Conservation (phyloP, 768 basidiomycete genomes). For the Mycena capillaripes region DNA sequence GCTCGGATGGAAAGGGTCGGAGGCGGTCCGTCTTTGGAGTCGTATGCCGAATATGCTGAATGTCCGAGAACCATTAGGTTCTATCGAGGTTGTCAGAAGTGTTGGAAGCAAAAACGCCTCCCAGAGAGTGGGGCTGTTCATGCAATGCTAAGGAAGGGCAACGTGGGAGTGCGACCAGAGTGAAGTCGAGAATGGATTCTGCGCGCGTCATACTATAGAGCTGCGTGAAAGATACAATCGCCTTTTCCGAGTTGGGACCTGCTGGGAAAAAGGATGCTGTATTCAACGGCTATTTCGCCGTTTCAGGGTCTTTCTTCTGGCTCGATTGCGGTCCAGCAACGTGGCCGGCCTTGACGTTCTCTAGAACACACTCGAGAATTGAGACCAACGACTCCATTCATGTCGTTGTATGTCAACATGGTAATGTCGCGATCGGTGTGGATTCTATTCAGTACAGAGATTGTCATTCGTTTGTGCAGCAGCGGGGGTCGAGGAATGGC, state of each 20-base stretch:
- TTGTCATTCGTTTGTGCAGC: background rate
- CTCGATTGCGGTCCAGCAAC: background rate
- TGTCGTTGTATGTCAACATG: background rate
- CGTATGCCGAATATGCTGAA: background rate
- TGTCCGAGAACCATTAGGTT: background rate
- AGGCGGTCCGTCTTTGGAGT: background rate
- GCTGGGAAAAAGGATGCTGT: constrained; percentile 16
- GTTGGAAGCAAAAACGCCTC: background rate
- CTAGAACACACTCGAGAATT: background rate
- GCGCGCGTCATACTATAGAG: constrained; percentile 1
- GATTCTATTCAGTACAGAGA: background rate
- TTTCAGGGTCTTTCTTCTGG: background rate
- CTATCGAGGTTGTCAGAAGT: background rate
- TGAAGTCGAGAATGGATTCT: constrained; percentile 11
- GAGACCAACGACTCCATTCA: background rate
- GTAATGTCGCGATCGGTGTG: background rate
- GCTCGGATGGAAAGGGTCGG: background rate
- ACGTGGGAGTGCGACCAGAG: background rate
- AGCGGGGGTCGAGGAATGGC: background rate
- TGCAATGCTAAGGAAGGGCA: constrained; percentile 7
- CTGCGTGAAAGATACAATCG: constrained; percentile 6
- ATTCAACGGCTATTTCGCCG: constrained; percentile 17
- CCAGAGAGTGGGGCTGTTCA: constrained; percentile 5
- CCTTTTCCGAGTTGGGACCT: constrained; percentile 5
- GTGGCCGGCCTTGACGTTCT: constrained; percentile 16